These are phyloP conservation scores for Paragyromitra xinjiangensis DNA, from an alignment of 495 filamentous ascomycete genomes.

Conservation along the genomic window DNA sequence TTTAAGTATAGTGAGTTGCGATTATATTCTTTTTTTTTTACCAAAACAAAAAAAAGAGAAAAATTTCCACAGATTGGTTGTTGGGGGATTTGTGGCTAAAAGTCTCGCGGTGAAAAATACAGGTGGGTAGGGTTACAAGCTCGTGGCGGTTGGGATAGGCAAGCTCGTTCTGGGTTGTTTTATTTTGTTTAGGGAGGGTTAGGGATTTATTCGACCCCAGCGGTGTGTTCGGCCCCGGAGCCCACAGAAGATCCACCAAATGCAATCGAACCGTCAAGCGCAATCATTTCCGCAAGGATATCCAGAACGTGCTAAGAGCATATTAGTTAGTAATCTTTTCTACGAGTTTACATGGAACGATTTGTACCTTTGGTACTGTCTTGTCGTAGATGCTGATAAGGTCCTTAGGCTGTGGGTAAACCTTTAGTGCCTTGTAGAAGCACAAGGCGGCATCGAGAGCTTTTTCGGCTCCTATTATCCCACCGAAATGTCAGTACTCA, in stretches of 20 bases:
- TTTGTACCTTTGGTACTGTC: conserved; percentile 83
- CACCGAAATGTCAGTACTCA: conserved; percentile 15
- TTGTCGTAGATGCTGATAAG: conserved; percentile 97
- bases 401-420: conserved; percentile 92
- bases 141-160: conserved; percentile 3
- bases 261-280: conserved; percentile 77
- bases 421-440: conserved; percentile 98
- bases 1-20: conserved; percentile 27
- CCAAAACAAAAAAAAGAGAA: conserved; percentile 38
- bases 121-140: conserved; percentile 39
- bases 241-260: conserved; percentile 61
- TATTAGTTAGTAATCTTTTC: conserved; percentile 41
- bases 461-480: conserved; percentile 69
- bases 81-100: conserved; percentile 18
- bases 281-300: conserved; percentile 97
- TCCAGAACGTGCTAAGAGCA: conserved; percentile 79
- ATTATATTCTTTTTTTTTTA: conserved; percentile 33
- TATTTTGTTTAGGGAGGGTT: conserved; percentile 2
- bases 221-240: conserved; percentile 32
- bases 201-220: conserved; percentile 52
- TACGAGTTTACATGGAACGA: background rate
- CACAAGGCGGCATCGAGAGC: conserved; percentile 82
- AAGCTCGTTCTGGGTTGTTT: conserved; percentile 18
- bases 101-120: conserved; percentile 36
- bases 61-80: conserved; percentile 15